Conservation (phyloP, 306 rosid genomes). For the Vachellia collinsii region DNA sequence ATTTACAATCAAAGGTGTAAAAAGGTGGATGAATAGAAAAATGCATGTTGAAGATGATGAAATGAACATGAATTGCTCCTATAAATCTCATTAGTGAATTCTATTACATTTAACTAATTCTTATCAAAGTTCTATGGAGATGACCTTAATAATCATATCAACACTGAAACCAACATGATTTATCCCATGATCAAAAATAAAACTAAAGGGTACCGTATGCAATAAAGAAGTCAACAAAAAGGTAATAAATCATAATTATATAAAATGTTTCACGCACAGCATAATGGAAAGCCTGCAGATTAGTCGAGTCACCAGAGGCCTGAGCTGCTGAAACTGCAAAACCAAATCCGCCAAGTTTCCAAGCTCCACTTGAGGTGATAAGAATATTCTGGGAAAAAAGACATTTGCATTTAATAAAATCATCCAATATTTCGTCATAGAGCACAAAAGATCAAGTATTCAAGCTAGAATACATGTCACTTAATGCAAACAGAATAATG, state of each 20-base stretch:
- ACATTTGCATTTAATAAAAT: slow-evolving; percentile 15
- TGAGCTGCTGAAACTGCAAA: slow-evolving; percentile 78
- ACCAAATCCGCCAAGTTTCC: slow-evolving; percentile 98
- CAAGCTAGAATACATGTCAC: neutral
- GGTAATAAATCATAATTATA: slow-evolving; percentile 27
- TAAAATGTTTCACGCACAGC: slow-evolving; percentile 67
- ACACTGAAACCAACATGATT: neutral
- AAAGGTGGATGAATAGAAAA: slow-evolving; percentile 24
- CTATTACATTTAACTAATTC: slow-evolving; percentile 13
- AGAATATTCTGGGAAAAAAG: slow-evolving; percentile 73
- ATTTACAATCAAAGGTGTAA: neutral
- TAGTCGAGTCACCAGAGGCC: slow-evolving; percentile 60
- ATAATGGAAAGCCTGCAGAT: slow-evolving; percentile 79
- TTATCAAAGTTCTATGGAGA: slow-evolving; percentile 1
- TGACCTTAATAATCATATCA: neutral
- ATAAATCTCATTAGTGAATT: neutral
- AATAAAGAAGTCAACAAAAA: slow-evolving; percentile 28
- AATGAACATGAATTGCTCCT: slow-evolving; percentile 2
- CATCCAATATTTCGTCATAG: slow-evolving; percentile 21
- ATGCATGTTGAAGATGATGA: slow-evolving; percentile 1
- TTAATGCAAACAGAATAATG: neutral
- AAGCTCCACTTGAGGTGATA: slow-evolving; percentile 96
- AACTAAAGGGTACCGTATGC: neutral
- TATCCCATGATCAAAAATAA: slow-evolving; percentile 8
- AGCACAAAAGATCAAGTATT: slow-evolving; percentile 1